Base-by-base conservation (phyloP, 2,329 filamentous ascomycete species). In the Hypoxylon rubiginosum region DNA sequence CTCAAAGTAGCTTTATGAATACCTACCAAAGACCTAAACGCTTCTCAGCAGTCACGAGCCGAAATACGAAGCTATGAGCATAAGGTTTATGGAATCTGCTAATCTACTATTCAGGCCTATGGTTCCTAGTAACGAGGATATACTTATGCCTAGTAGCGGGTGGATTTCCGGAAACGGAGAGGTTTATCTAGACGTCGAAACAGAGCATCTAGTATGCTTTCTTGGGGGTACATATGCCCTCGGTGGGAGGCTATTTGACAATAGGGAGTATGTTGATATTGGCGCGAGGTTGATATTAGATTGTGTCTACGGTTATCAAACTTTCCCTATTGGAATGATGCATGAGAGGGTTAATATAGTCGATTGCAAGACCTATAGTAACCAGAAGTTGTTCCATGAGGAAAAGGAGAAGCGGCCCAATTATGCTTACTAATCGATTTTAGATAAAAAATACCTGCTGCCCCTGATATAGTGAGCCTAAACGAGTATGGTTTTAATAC, bases 151-250 rank as follows among this genome's bases (percentile, higher is more conserved):
- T 0, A 90, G 90, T n/a, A 83, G 84, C 24, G 79, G 82, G 7
- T 80, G 70, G 24, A 75, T 79, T 0, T n/a, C 72, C 36, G 43
- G 62, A 56, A 74, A 68, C 17, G 74, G 72, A 19, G 71, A 76
- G 5, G 64, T 73, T 0, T 66, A 66, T 3, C 57, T 78, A 15
- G 73, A 75, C 11, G 73, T 80, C 4, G 78, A 81, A 55, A 67
- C 68, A 0, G 86, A 90, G 62, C 91, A 93, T 74, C 81, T 92
- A 1, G 85, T 86, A 2, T 94, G 91, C 77, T 94, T 92, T 74
- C 82, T 86, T 2, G 91, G 91, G 6, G 91, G 90, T 9, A 89
- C 91, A 82, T 89, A 92, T 49, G 91, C 83, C 1, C 83, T 94
- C 36, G 89, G 86, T 1, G 88, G 90, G 1, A 87, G 85, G 64